phyloP scores from a whole-genome alignment of 495 filamentous ascomycete species.

The Hypomontagnella monticulosa region DNA sequence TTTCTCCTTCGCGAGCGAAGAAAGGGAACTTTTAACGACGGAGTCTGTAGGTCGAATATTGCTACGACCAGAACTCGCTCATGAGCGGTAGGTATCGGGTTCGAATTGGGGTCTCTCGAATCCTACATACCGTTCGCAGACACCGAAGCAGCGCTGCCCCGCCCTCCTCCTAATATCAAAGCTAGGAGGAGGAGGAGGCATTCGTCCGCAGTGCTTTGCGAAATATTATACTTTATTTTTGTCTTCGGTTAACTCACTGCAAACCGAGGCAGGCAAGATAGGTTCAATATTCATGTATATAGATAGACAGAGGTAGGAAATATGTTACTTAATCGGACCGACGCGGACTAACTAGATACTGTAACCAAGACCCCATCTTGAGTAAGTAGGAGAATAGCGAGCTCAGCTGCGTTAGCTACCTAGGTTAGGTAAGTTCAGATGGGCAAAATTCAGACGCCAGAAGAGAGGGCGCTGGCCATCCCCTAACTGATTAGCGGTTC shows the following conservation, averaged over 20 bases:
- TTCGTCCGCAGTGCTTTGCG: slow-evolving; percentile 5
- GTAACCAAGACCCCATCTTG: background rate
- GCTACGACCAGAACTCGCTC: slow-evolving; percentile 12
- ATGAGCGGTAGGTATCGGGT: slow-evolving; percentile 21
- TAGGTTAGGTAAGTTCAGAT: slow-evolving; percentile 5
- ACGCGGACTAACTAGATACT: slow-evolving; percentile 20
- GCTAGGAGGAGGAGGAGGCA: slow-evolving; percentile 7
- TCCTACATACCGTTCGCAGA: slow-evolving; percentile 28
- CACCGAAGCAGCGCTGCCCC: slow-evolving; percentile 22
- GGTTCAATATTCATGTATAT: slow-evolving; percentile 19
- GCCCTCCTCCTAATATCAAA: slow-evolving; percentile 2
- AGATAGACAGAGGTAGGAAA: slow-evolving; percentile 13
- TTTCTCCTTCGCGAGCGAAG: slow-evolving; percentile 2
- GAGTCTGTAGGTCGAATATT: slow-evolving; percentile 8
- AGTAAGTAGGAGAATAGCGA: too few relatives aligned
- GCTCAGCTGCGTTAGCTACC: background rate
- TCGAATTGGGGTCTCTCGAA: slow-evolving; percentile 28
- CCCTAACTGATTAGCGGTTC: slow-evolving; percentile 24
- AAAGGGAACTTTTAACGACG: slow-evolving; percentile 28
- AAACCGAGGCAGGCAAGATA: slow-evolving; percentile 1
- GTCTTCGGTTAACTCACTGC: slow-evolving; percentile 1
- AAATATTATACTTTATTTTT: slow-evolving; percentile 11
- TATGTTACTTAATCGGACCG: slow-evolving; percentile 38
- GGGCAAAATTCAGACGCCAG: background rate
- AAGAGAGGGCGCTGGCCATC: background rate